A percentile compares a stretch with the other conserved stretches of the same genome.
Conservation (phyloP, 148 eudicot genomes). For the Simmondsia chinensis region DNA sequence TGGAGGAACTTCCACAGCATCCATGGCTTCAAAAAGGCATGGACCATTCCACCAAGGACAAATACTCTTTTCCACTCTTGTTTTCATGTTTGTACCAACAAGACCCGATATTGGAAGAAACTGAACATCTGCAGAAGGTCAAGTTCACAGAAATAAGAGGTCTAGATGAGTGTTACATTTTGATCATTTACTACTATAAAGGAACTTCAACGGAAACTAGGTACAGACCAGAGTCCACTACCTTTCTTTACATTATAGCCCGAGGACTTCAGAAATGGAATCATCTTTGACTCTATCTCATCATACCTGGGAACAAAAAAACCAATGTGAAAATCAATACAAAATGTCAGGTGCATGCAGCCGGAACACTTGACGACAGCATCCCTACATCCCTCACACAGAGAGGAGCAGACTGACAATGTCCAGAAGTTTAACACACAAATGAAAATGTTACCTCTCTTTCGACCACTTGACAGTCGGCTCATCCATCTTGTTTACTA, state of each 20-base stretch:
- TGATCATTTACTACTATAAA: neutral
- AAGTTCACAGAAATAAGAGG: neutral
- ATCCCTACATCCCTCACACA: neutral
- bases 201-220: neutral
- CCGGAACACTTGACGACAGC: neutral
- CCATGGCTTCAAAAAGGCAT: constrained; percentile 89
- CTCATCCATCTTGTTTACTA: constrained; percentile 95
- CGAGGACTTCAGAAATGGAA: constrained; percentile 59
- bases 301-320: constrained; percentile 47
- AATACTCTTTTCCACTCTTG: constrained; percentile 46
- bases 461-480: constrained; percentile 96
- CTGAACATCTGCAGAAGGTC: constrained; percentile 53
- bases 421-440: neutral
- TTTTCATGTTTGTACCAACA: constrained; percentile 59
- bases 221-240: constrained; percentile 6
- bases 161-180: too few species aligned
- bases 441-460: constrained; percentile 41
- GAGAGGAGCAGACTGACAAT: neutral
- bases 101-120: constrained; percentile 96
- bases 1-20: constrained; percentile 59
- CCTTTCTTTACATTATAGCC: constrained; percentile 98
- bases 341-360: neutral
- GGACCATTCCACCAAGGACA: constrained; percentile 95
- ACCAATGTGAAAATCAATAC: neutral
- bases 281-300: constrained; percentile 89